Conservation (phyloP, 768 basidiomycete species). For the Mycena alexandri region DNA sequence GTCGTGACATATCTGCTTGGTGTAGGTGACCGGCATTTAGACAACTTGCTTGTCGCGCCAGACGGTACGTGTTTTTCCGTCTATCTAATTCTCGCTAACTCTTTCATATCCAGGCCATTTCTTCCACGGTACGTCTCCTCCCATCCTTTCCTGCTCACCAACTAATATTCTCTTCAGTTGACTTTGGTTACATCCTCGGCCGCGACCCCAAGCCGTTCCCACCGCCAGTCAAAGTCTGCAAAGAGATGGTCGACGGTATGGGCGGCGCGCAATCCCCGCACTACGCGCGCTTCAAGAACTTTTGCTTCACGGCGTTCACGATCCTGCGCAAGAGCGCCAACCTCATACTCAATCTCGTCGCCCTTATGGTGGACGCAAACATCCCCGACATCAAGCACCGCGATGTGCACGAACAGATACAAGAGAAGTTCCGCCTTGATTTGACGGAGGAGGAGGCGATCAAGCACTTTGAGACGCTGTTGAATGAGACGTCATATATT, state of each 20-base stretch:
- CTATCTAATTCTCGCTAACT: slow-evolving; percentile 3
- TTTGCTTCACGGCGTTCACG: slow-evolving; percentile 98
- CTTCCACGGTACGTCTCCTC: slow-evolving; percentile 83
- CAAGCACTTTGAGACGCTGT: slow-evolving; percentile 92
- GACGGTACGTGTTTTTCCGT: slow-evolving; percentile 70
- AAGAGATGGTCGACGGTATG: slow-evolving; percentile 99
- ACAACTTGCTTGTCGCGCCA: slow-evolving; percentile 92
- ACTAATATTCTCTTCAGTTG: slow-evolving; percentile 66
- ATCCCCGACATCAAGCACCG: slow-evolving; percentile 97
- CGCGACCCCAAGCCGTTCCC: slow-evolving; percentile 98
- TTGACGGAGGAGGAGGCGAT: slow-evolving; percentile 97
- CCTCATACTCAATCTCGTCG: slow-evolving; percentile 94
- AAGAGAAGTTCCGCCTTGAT: slow-evolving; percentile 96
- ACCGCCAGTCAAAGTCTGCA: slow-evolving; percentile 97
- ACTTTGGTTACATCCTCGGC: slow-evolving; percentile 98
- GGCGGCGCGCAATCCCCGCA: slow-evolving; percentile 97
- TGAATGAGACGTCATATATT: slow-evolving; percentile 96
- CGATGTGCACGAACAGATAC: slow-evolving; percentile 89
- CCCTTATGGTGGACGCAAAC: slow-evolving; percentile 97
- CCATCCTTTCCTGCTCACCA: background rate
- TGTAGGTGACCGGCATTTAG: slow-evolving; percentile 96
- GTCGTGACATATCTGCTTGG: slow-evolving; percentile 97
- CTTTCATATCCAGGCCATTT: slow-evolving; percentile 75
- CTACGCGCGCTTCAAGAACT: slow-evolving; percentile 94
- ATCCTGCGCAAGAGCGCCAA: slow-evolving; percentile 97